A percentile compares a stretch with the other conserved stretches of the same genome.
Evolutionary conservation across 2,329 filamentous ascomycete species (phyloP).

Genomic region (Pseudovirgaria hyperparasitica): DNA sequence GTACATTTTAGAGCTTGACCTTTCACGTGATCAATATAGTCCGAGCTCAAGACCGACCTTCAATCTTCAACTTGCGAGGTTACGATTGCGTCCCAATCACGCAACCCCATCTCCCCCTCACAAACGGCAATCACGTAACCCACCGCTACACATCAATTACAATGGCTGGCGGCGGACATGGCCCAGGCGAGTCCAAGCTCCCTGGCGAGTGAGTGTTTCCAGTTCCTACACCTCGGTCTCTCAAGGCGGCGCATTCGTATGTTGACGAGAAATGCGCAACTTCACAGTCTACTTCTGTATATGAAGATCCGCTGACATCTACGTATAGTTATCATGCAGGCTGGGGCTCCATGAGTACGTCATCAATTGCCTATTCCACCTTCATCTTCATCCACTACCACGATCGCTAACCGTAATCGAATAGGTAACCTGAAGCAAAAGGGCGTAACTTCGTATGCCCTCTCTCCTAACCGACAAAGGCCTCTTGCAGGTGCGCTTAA

Average conservation of each 20-base stretch:
- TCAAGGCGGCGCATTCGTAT: no score
- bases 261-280: no score
- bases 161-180: conserved; percentile 9
- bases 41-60: conserved; percentile 3
- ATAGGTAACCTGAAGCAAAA: no score
- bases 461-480: conserved; percentile 81
- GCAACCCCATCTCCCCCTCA: conserved; percentile 1
- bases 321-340: no score
- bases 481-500: conserved; percentile 66
- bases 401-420: no score
- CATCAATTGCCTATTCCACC: no score
- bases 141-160: conserved; percentile 1
- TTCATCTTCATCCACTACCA: no score
- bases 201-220: conserved; percentile 20
- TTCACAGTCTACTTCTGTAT: no score
- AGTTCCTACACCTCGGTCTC: no score
- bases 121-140: conserved; percentile 1
- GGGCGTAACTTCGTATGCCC: conserved; percentile 54
- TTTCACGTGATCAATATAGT: conserved; percentile 1
- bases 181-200: no score
- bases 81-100: not conserved
- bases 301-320: no score
- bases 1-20: conserved; percentile 3
- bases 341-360: no score
- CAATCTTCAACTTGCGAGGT: not conserved